Percentiles rank a stretch among this genome's conserved stretches.
phyloP scores from a whole-genome alignment of 2,329 filamentous ascomycete species.

The Fusarium nodosum region DNA sequence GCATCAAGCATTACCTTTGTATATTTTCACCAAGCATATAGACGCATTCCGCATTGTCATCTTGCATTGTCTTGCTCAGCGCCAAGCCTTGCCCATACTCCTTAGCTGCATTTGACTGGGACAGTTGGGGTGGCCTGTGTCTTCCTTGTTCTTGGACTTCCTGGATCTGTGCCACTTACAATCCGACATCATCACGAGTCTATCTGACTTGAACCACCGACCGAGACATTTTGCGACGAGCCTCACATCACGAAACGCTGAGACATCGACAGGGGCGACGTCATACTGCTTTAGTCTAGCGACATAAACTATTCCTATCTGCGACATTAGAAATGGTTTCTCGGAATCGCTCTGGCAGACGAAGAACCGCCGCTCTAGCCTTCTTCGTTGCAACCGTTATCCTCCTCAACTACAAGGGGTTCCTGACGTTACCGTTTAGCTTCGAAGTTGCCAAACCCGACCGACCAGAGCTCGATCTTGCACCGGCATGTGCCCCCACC shows the following conservation, averaged over 20 bases:
- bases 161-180: slow-evolving; percentile 1
- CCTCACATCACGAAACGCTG: background rate
- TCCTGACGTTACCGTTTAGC: slow-evolving; percentile 37
- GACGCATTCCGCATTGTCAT: background rate
- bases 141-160: slow-evolving; percentile 4
- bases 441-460: slow-evolving; percentile 39
- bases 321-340: slow-evolving; percentile 29
- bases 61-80: background rate
- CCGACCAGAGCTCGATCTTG: slow-evolving; percentile 37
- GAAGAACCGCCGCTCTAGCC: slow-evolving; percentile 30
- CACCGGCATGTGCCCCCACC: slow-evolving; percentile 47
- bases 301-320: slow-evolving; percentile 11
- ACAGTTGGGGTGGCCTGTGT: background rate
- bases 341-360: slow-evolving; percentile 37
- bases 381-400: slow-evolving; percentile 23
- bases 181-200: background rate
- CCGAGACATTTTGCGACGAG: background rate
- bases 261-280: slow-evolving; percentile 16
- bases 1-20: background rate
- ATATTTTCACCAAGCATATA: background rate
- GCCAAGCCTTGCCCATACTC: slow-evolving; percentile 16
- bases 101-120: slow-evolving; percentile 18
- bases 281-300: slow-evolving; percentile 17
- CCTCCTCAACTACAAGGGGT: slow-evolving; percentile 27
- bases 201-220: background rate